Evolutionary conservation across 2,329 filamentous ascomycete genomes (phyloP).

Genomic region (Didymella pinodella): DNA sequence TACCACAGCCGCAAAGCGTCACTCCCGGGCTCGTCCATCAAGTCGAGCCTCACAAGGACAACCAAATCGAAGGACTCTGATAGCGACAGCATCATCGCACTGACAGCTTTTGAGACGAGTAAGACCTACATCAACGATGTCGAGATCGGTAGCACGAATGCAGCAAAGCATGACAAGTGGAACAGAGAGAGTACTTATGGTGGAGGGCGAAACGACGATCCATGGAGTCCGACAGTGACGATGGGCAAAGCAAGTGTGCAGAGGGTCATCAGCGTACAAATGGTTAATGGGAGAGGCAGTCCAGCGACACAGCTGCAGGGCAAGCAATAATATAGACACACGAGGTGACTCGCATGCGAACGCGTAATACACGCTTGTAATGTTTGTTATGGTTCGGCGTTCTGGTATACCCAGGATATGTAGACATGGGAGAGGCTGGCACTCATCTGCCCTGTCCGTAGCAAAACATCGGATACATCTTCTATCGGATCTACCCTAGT

Average conservation of each 20-base stretch:
- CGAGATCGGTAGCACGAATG: not conserved
- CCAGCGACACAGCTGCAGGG: constrained; percentile 7
- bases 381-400: constrained; percentile 13
- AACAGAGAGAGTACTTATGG: constrained; percentile 13
- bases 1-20: constrained; percentile 24
- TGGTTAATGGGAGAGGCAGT: constrained; percentile 25
- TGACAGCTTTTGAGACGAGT: constrained; percentile 25
- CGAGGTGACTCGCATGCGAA: not conserved
- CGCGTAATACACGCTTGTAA: constrained; percentile 2
- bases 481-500: not conserved
- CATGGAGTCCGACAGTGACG: constrained; percentile 32
- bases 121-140: constrained; percentile 10
- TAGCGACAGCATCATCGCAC: constrained; percentile 28
- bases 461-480: not conserved
- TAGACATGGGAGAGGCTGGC: constrained; percentile 10
- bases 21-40: constrained; percentile 7
- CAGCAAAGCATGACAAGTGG: constrained; percentile 4
- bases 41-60: constrained; percentile 10
- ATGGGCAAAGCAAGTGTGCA: constrained; percentile 28
- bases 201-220: constrained; percentile 25
- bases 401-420: constrained; percentile 17
- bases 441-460: constrained; percentile 10
- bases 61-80: constrained; percentile 12
- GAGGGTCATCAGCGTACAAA: constrained; percentile 24
- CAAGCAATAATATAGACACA: constrained; percentile 6